Percentiles rank a stretch among this genome's conserved stretches.
These are phyloP conservation scores for Neonectria coccinea DNA, from an alignment of 2,329 filamentous ascomycete species.

Conservation along the genomic window DNA sequence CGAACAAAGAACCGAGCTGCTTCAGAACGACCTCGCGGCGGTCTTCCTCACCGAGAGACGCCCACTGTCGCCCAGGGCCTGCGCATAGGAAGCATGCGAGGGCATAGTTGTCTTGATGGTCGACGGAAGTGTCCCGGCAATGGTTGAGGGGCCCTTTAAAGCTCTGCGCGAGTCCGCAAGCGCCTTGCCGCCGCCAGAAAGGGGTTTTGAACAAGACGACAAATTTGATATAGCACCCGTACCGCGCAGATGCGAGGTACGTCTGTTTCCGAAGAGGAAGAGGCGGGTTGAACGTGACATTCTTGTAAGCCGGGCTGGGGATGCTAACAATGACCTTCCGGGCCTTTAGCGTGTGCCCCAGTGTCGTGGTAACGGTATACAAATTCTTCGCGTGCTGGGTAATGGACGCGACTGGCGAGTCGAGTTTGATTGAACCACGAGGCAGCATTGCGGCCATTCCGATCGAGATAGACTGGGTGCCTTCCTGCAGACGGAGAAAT, in stretches of 20 bases:
- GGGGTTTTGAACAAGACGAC: conserved; percentile 30
- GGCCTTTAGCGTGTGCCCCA: neutral
- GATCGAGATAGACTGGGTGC: conserved; percentile 21
- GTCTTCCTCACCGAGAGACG: neutral
- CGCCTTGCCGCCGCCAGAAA: conserved; percentile 23
- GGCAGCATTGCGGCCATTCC: conserved; percentile 20
- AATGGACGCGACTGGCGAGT: conserved; percentile 11
- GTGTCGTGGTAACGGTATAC: conserved; percentile 4
- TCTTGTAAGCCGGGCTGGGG: conserved; percentile 17
- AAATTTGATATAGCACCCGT: conserved; percentile 32
- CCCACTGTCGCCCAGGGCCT: conserved; percentile 14
- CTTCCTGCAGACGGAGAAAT: conserved; percentile 26
- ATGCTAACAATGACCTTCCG: conserved; percentile 29
- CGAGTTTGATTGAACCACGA: neutral
- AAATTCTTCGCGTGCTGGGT: neutral
- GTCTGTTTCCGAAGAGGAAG: conserved; percentile 3
- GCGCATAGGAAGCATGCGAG: conserved; percentile 18
- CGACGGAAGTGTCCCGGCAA: conserved; percentile 23
- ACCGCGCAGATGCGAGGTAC: conserved; percentile 8
- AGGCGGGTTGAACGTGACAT: conserved; percentile 16
- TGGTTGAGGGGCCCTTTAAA: conserved; percentile 23
- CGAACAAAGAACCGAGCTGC: conserved; percentile 20
- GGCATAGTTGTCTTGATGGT: conserved; percentile 16
- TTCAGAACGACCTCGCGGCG: conserved; percentile 6
- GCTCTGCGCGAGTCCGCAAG: conserved; percentile 28